Percentiles rank a stretch among this genome's conserved stretches.
These are phyloP conservation scores for Mucor saturninus DNA, from an alignment of 371 early-diverging fungal species.

Conservation along the genomic window DNA sequence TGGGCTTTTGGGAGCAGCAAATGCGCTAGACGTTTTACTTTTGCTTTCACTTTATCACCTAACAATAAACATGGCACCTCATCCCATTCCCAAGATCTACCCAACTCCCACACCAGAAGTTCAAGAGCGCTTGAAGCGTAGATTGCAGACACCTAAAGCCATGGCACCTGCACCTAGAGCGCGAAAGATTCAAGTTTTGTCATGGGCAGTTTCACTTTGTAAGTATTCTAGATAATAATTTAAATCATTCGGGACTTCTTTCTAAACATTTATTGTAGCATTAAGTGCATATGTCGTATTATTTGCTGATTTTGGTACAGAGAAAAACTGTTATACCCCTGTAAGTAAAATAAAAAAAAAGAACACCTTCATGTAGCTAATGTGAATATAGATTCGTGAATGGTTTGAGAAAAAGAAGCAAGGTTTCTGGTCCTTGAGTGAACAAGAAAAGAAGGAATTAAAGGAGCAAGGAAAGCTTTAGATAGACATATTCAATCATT, in stretches of 20 bases:
- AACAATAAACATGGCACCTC: slow-evolving; percentile 17
- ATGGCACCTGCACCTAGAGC: slow-evolving; percentile 42
- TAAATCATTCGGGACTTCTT: too few relatives aligned
- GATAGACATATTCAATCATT: not conserved
- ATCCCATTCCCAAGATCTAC: slow-evolving; percentile 14
- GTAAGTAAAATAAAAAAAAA: slow-evolving; percentile 25
- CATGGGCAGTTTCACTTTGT: slow-evolving; percentile 45
- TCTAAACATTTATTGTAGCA: slow-evolving; percentile 22
- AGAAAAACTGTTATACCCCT: slow-evolving; percentile 53
- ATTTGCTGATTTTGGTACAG: slow-evolving; percentile 53
- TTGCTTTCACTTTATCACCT: not conserved
- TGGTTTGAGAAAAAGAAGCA: slow-evolving; percentile 50
- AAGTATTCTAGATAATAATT: slow-evolving; percentile 1
- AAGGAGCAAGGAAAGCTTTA: slow-evolving; percentile 48
- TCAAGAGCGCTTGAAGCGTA: slow-evolving; percentile 38
- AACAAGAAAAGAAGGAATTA: slow-evolving; percentile 46
- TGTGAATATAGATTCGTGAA: slow-evolving; percentile 37
- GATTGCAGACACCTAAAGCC: slow-evolving; percentile 40
- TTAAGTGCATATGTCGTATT: slow-evolving; percentile 49
- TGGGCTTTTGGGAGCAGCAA: too few relatives aligned
- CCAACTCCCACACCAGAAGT: slow-evolving; percentile 19
- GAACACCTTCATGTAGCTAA: not conserved
- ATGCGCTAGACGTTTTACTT: not conserved
- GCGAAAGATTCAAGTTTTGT: slow-evolving; percentile 44
- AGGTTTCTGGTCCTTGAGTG: slow-evolving; percentile 46